These are phyloP conservation scores for Cystofilobasidium capitatum DNA, from an alignment of 768 basidiomycete genomes.

Conservation along the genomic window DNA sequence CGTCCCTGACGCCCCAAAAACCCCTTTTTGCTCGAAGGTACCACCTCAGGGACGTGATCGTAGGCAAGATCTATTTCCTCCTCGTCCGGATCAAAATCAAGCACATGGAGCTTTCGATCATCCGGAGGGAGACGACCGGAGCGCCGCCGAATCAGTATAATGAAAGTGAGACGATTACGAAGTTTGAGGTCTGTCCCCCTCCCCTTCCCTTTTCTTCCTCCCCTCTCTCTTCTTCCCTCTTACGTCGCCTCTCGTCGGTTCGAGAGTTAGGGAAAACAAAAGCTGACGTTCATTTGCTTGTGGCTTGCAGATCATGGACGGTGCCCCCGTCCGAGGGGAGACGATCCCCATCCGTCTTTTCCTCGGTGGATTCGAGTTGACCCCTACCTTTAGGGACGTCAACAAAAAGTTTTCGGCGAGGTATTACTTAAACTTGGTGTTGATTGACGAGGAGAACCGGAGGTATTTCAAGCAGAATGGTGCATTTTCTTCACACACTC, in stretches of 20 bases:
- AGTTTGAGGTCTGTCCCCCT: conserved; percentile 55
- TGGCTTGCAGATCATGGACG: conserved; percentile 74
- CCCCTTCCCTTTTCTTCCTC: neutral
- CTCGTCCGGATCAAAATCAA: conserved; percentile 98
- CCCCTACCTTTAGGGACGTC: conserved; percentile 95
- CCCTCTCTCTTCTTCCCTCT: neutral
- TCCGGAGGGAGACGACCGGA: conserved; percentile 92
- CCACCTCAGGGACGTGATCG: conserved; percentile 96
- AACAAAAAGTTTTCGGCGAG: conserved; percentile 98
- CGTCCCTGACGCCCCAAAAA: neutral
- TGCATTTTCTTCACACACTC: neutral
- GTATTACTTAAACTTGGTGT: conserved; percentile 93
- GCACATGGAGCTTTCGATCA: conserved; percentile 98
- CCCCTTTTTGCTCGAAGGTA: conserved; percentile 53
- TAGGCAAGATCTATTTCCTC: conserved; percentile 98
- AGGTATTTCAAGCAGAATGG: conserved; percentile 39
- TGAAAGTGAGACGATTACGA: conserved; percentile 96
- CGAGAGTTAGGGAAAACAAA: neutral
- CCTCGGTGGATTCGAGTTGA: conserved; percentile 95
- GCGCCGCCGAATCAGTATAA: conserved; percentile 98
- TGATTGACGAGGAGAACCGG: conserved; percentile 96
- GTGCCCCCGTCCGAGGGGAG: conserved; percentile 94
- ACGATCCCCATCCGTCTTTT: conserved; percentile 96
- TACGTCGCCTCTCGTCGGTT: neutral
- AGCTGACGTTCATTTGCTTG: neutral